Evolutionary conservation across 2,329 filamentous ascomycete genomes (phyloP).

Genomic region (Fusarium tjaetaba): DNA sequence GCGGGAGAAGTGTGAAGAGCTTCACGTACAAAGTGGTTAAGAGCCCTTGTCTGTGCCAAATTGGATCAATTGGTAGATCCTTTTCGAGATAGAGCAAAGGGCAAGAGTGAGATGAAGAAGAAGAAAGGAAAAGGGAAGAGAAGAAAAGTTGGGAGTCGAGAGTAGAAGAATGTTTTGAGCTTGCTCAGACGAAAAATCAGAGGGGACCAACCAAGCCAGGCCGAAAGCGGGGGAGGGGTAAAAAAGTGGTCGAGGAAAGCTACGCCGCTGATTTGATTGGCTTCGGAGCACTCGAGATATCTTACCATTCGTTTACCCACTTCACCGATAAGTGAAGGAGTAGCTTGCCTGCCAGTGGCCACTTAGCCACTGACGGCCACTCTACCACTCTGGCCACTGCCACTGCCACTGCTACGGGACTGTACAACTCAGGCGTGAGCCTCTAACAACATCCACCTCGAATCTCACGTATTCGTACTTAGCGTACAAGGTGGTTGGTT

Average conservation of each 20-base stretch:
- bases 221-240: conserved; percentile 52
- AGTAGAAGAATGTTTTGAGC: conserved; percentile 33
- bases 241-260: conserved; percentile 28
- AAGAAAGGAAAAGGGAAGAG: conserved; percentile 35
- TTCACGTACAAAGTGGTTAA: conserved; percentile 39
- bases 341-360: not conserved
- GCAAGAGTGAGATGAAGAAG: conserved; percentile 33
- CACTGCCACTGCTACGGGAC: not conserved
- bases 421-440: conserved; percentile 1
- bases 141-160: conserved; percentile 34
- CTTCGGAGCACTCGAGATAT: not conserved
- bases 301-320: conserved; percentile 2
- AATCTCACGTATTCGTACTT: conserved; percentile 42
- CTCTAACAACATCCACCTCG: conserved; percentile 18
- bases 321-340: conserved; percentile 1
- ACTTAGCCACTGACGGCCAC: not conserved
- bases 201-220: conserved; percentile 37
- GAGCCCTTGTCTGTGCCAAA: conserved; percentile 44
- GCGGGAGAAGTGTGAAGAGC: not conserved
- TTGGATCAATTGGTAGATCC: conserved; percentile 43
- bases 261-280: conserved; percentile 29
- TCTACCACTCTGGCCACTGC: not conserved
- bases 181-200: conserved; percentile 37
- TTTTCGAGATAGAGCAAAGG: conserved; percentile 39
- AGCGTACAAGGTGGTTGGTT: conserved; percentile 30